Conservation (phyloP, 2,329 filamentous ascomycete species). For the Dendryphion nanum region DNA sequence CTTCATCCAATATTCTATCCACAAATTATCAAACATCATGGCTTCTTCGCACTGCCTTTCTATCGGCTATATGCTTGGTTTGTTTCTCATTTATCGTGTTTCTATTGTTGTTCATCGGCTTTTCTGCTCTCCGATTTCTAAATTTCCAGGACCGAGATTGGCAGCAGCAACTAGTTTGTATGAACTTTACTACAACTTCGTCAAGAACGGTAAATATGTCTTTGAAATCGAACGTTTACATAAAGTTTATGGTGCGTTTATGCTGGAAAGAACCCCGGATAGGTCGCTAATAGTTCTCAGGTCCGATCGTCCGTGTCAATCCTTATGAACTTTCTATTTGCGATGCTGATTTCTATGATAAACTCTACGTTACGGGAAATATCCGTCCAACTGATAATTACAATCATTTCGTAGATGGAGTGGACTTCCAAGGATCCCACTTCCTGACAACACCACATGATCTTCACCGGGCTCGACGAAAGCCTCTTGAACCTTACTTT, state of each 20-base stretch:
- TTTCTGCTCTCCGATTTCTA: slow-evolving; percentile 17
- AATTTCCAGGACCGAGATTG: slow-evolving; percentile 23
- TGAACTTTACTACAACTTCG: slow-evolving; percentile 24
- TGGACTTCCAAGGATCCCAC: slow-evolving; percentile 19
- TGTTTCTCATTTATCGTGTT: not conserved
- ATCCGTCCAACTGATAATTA: slow-evolving; percentile 17
- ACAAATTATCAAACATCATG: too few species aligned
- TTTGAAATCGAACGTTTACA: slow-evolving; percentile 30
- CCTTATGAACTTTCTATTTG: slow-evolving; percentile 23
- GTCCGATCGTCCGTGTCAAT: slow-evolving; percentile 29
- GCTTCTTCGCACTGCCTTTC: not conserved
- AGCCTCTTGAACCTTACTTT: slow-evolving; percentile 28
- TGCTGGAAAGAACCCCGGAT: not conserved
- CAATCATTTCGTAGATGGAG: slow-evolving; percentile 11
- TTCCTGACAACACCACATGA: slow-evolving; percentile 19
- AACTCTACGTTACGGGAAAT: slow-evolving; percentile 21
- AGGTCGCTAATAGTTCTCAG: slow-evolving; percentile 9
- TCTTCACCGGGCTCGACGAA: slow-evolving; percentile 22
- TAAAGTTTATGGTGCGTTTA: slow-evolving; percentile 20
- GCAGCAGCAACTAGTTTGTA: slow-evolving; percentile 21
- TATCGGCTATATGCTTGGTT: too few species aligned
- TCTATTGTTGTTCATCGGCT: slow-evolving; percentile 7
- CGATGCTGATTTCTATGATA: slow-evolving; percentile 21
- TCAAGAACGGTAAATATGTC: slow-evolving; percentile 23
- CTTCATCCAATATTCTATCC: too few species aligned